Evolutionary conservation across 2,329 filamentous ascomycete genomes (phyloP), one percentile per base, ranked within the genome.

Genomic region (Penicillium concentricum): DNA sequence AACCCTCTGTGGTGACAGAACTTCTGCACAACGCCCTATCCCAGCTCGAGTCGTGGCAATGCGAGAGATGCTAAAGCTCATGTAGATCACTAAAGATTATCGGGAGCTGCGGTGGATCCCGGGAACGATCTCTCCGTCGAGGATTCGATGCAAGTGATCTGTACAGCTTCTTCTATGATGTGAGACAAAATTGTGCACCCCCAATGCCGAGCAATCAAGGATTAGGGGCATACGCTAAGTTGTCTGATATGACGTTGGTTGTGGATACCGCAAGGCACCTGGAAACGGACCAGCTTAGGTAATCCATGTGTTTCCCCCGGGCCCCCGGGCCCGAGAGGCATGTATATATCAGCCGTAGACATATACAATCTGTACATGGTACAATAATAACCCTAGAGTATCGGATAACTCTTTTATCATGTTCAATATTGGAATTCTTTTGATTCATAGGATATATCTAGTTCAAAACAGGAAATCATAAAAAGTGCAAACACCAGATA

Each of bases 361-460:
- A 32, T 39, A 20, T 26, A 42, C 20, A 26, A 42, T 42, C 15
- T 16, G n/a, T 42, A 42, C 13, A 39, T 32, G 30, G 30, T 32
- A 32, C 12, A 32, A 32, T 32, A 32, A 32, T 32, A 12, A 32
- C 30, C 10, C 10, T 13, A 13, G 30, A 32, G 30, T 34, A 41
- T 41, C 41, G 3, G 24, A 43, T 30, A 12, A 30, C 26, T 15
- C 5, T 44, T 47, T 5, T 18, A 37, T 4, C 22, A 28, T 38
- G 13, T 49, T 38, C 8, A 12, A 38, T 38, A 15, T 39, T 28
- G 32, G 10, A 30, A 38, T 35, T 46, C 24, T 42, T 42, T 55
- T 43, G 5, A 44, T 55, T 55, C 32, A 37, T 51, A 51, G 13
- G 10, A 56, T 56, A 55, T 55, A 55, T 42, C 37, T 54, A 50